Conservation (phyloP, 306 rosid genomes). For the Hippophae tibetana region DNA sequence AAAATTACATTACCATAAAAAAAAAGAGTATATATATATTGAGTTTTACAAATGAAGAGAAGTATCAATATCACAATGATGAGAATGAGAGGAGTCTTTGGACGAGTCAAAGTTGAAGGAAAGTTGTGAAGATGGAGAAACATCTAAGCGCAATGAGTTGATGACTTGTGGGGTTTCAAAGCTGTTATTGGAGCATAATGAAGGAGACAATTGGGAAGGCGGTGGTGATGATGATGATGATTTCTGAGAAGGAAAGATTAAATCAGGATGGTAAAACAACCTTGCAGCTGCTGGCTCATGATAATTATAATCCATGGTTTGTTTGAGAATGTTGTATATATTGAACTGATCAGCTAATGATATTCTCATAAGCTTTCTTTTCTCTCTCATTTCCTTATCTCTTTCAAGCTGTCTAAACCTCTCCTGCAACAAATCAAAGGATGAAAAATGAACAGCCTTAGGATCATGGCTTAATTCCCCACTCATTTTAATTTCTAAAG, state of each 20-base stretch:
- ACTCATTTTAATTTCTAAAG: slow-evolving; percentile 24
- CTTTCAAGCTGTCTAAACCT: slow-evolving; percentile 74
- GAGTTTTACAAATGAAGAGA: slow-evolving; percentile 67
- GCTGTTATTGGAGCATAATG: slow-evolving; percentile 46
- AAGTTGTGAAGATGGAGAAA: too few relatives aligned
- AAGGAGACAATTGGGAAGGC: slow-evolving; percentile 40
- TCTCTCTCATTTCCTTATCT: slow-evolving; percentile 81
- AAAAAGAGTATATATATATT: background rate
- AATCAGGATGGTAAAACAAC: slow-evolving; percentile 28
- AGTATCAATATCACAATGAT: slow-evolving; percentile 58
- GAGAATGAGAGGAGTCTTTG: slow-evolving; percentile 27
- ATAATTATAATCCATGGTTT: slow-evolving; percentile 9
- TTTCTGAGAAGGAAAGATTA: slow-evolving; percentile 8
- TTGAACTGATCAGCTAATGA: slow-evolving; percentile 17
- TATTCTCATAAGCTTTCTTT: slow-evolving; percentile 45
- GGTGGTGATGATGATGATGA: slow-evolving; percentile 17
- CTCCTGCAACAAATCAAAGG: slow-evolving; percentile 81
- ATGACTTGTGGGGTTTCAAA: slow-evolving; percentile 18
- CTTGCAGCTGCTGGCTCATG: slow-evolving; percentile 19
- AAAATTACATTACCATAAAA: too few relatives aligned
- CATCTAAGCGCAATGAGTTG: slow-evolving; percentile 23
- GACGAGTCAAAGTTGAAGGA: too few relatives aligned
- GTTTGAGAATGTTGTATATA: background rate
- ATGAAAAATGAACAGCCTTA: slow-evolving; percentile 33
- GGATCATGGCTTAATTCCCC: slow-evolving; percentile 34